Percentiles rank a stretch among this genome's conserved stretches.
Evolutionary conservation across 1,284 basidiomycete species (phyloP).

Genomic region (Taiwanofungus camphoratus): DNA sequence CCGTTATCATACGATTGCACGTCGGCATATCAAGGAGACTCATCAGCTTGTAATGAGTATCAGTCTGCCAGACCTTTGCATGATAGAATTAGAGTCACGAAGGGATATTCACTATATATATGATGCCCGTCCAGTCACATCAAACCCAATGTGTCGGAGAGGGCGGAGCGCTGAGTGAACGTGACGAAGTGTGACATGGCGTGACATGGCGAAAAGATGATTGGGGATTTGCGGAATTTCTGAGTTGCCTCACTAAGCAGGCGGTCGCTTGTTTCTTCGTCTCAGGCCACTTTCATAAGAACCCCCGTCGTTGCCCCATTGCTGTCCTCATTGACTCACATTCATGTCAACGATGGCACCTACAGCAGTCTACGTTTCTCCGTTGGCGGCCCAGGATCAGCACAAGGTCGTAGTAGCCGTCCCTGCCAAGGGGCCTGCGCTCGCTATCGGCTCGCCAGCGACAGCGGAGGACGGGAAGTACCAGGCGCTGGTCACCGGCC

Average conservation of each 20-base stretch:
- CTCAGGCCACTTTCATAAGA: slow-evolving; percentile 5
- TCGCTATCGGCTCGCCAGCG: slow-evolving; percentile 67
- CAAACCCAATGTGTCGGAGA: background rate
- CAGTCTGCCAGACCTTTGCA: too few species aligned
- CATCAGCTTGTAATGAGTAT: too few species aligned
- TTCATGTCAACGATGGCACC: slow-evolving; percentile 47
- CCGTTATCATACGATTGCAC: background rate
- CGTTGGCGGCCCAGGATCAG: slow-evolving; percentile 16
- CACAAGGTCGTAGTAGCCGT: slow-evolving; percentile 21
- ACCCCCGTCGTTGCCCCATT: slow-evolving; percentile 2
- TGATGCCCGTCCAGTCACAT: background rate
- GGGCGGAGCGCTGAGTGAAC: slow-evolving; percentile 4
- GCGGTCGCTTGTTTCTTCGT: background rate
- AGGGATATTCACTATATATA: too few species aligned
- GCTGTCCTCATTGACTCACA: too few species aligned
- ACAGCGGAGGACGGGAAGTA: slow-evolving; percentile 74
- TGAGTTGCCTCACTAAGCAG: slow-evolving; percentile 7
- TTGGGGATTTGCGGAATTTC: background rate
- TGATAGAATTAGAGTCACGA: too few species aligned
- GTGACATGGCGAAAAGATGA: slow-evolving; percentile 3
- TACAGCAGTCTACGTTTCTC: slow-evolving; percentile 40
- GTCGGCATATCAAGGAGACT: too few species aligned
- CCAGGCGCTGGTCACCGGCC: slow-evolving; percentile 55
- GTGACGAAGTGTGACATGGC: slow-evolving; percentile 7
- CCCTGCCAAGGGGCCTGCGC: slow-evolving; percentile 36